Percentiles rank a stretch among this genome's conserved stretches.
These are phyloP conservation scores for Prunus dulcis DNA, from an alignment of 306 rosid species.

Conservation along the genomic window DNA sequence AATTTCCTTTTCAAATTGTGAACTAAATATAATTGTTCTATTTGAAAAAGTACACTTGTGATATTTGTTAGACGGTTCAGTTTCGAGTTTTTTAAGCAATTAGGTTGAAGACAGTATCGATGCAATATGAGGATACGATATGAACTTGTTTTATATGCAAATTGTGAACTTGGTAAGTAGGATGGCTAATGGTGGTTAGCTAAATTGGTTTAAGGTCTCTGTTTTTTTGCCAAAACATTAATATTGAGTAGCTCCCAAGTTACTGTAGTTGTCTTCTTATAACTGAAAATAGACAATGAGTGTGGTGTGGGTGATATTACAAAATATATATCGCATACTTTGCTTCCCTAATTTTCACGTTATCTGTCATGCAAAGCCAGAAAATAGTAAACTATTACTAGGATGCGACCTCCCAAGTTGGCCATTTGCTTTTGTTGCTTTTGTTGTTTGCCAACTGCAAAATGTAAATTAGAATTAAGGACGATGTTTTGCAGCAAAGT, in stretches of 20 bases:
- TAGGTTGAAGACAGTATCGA: no score
- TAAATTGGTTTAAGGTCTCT: neutral
- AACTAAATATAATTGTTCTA: no score
- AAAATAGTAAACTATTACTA: neutral
- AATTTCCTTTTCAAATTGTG: no score
- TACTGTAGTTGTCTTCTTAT: neutral
- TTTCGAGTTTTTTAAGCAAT: no score
- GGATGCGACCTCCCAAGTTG: neutral
- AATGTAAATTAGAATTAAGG: neutral
- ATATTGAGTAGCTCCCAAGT: neutral
- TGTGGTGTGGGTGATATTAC: neutral
- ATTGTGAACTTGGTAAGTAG: neutral
- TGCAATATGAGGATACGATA: neutral
- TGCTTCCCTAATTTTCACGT: neutral
- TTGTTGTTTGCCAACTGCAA: neutral
- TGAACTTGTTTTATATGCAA: neutral
- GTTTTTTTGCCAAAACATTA: neutral
- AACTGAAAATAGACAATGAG: neutral
- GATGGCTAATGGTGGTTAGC: neutral
- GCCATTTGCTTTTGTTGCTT: neutral
- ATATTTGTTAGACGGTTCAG: no score
- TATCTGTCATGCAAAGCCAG: neutral
- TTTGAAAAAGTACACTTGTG: no score
- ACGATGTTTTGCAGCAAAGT: neutral
- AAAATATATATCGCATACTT: neutral